Base-by-base conservation (phyloP, 108 stramenopile species). In the Nannochloropsis granulata region DNA sequence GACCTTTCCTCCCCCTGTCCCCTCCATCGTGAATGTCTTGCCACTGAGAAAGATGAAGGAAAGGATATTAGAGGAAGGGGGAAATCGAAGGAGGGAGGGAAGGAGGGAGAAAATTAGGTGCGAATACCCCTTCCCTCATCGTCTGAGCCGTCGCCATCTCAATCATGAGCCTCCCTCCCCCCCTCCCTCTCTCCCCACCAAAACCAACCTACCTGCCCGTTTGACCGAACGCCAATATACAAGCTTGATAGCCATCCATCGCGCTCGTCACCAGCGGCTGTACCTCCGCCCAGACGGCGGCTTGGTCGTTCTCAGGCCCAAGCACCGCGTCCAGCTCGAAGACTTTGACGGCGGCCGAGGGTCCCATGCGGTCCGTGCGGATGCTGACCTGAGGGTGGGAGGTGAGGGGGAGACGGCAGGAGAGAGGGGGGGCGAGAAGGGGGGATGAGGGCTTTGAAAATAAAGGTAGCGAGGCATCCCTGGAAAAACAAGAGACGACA, bases 11-110 rank as follows among this genome's bases (percentile, higher is more conserved):
- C 56, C 56, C 21, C 56, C 56, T n/a, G 11, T 16, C 56, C 90
- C 90, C 45, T 91, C 86, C 89, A 91, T 91, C 14, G 90, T 91
- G 83, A 87, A 71, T 34, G 90, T 91, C 83, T 91, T 91, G 0
- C 91, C 91, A n/a, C 21, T 34, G 34, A 34, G 34, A 34, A 5
- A 34, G 34, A 34, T 34, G 34, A 34, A 34, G 34, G 34, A 34
- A 34, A 34, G 34, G 5, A 34, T 34, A 34, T 1, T 34, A 34
- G 1, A 34, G 34, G 34, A 34, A 34, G 34, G 34, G 34, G 34
- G 2, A 34, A 5, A 34, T 3, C 2, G 34, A 34, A 34, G 5
- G 34, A 34, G 34, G 34, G 5, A 34, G 34, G 34, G 34, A 34
- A 34, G 5, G 34, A 5, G 34, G 34, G 1, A 34, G 34, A 34